Evolutionary conservation across 202 grass and related monocot genomes (phyloP), one percentile per base, ranked within the genome.

Genomic region (Panicum hallii): DNA sequence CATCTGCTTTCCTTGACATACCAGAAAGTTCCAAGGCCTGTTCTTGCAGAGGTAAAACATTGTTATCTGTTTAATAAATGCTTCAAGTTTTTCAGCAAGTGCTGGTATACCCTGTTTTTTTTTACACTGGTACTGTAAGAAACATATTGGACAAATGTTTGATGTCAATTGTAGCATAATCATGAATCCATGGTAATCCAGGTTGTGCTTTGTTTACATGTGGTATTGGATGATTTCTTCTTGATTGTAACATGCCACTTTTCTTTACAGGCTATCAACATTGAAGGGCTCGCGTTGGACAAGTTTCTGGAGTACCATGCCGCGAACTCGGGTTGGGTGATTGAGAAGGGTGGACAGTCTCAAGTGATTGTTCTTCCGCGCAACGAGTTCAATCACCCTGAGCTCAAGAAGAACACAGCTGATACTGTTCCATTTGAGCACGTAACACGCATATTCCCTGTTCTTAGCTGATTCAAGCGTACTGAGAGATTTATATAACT

Each of bases 1-100:
- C 96, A 99, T 72, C 84, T 92, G 43, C 96, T 99, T 19, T 94
- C 88, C 77, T 89, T 99, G 79, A 95, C 96, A 66, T 99, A 99
- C 75, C 96, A 95, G 73, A 99, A 99, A 89, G 96, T 99, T 70
- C 91, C 96, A 14, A 94, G 96, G 89, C 71, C 89, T 86, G 90
- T 99, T 81, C 90, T 95, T 62, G 96, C 93, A 3, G 97, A 99
- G 93, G 97, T 99, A 91, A 62, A 65, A 26, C 1, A 40, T 56
- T 7, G 17, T 32, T 0, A 30, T 9, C 2, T 82, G 56, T 30
- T 81, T 54, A 71, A 19, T 77, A 50, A 49, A 43, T 76, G 43
- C 52, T 68, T 60, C 6, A 44, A 63, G 63, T 62, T 23, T 38
- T 56, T 5, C 30, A 48, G 5, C 16, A 14, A 65, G 36, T 14